Percentiles rank a stretch among this genome's conserved stretches.
Conservation (phyloP, 176 grass and related monocot species). For the Raddia distichophylla region DNA sequence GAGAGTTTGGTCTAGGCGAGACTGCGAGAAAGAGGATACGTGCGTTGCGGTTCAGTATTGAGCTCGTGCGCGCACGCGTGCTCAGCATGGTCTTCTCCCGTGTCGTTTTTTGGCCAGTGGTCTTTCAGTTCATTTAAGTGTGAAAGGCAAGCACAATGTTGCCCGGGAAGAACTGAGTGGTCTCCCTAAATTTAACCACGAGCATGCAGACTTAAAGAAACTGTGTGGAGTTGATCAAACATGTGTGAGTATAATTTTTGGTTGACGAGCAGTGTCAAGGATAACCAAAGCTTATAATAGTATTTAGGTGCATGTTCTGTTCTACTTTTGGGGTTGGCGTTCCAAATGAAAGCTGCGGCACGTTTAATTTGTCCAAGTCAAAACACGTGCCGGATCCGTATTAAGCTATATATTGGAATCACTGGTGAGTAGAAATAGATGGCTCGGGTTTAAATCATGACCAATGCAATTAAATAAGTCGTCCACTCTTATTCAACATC, state of each 20-base stretch:
- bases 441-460: no score
- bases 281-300: constrained; percentile 6
- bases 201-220: background rate
- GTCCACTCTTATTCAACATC: no score
- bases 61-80: background rate
- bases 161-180: background rate
- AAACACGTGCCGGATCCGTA: constrained; percentile 24
- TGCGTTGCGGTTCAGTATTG: background rate
- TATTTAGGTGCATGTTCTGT: background rate
- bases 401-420: no score
- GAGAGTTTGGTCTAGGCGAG: background rate
- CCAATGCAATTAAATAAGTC: no score
- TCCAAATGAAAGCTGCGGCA: background rate
- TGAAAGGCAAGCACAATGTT: constrained; percentile 13
- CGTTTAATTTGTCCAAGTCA: background rate
- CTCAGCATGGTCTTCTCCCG: background rate
- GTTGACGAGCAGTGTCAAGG: background rate
- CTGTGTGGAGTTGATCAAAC: background rate
- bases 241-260: background rate
- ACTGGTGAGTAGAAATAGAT: no score
- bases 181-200: background rate
- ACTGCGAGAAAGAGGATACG: background rate
- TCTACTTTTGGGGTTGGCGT: background rate
- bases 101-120: background rate
- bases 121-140: background rate